These are phyloP conservation scores for Iberis pinnata DNA, from an alignment of 345 rosid species.

Conservation along the genomic window DNA sequence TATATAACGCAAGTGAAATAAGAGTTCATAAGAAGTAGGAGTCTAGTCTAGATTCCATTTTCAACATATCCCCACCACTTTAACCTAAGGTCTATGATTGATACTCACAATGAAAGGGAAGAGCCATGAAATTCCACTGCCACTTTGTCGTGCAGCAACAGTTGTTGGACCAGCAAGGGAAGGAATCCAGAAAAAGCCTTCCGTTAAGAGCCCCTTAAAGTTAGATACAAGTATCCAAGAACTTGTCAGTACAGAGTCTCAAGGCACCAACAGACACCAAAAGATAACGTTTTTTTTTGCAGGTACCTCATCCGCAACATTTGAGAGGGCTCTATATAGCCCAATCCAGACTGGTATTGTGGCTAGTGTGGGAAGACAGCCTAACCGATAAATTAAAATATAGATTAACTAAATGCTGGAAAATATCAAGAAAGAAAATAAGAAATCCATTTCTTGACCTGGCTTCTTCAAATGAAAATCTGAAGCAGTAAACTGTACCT, in stretches of 20 bases:
- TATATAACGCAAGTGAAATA: neutral
- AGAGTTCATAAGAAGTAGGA: constrained; percentile 1
- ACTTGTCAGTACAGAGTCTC: constrained; percentile 8
- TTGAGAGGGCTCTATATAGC: constrained; percentile 92
- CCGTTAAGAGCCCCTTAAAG: constrained; percentile 81
- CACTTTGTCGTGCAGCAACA: constrained; percentile 71
- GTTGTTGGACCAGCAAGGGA: constrained; percentile 94
- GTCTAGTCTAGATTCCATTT: neutral
- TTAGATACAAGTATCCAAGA: constrained; percentile 14
- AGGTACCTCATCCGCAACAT: constrained; percentile 86
- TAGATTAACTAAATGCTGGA: constrained; percentile 1
- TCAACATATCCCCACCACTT: neutral
- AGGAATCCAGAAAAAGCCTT: constrained; percentile 99
- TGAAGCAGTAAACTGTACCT: constrained; percentile 38
- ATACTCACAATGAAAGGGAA: constrained; percentile 78
- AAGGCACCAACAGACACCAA: neutral
- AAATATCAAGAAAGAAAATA: neutral
- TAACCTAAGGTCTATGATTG: constrained; percentile 4
- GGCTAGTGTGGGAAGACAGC: constrained; percentile 92
- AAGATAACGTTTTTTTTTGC: neutral
- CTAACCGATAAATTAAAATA: constrained; percentile 29
- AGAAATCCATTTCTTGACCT: neutral
- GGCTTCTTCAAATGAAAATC: neutral
- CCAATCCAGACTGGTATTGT: constrained; percentile 99
- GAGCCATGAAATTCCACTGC: constrained; percentile 89